Evolutionary conservation across 148 eudicot genomes (phyloP).

Genomic region (Fagopyrum esculentum): DNA sequence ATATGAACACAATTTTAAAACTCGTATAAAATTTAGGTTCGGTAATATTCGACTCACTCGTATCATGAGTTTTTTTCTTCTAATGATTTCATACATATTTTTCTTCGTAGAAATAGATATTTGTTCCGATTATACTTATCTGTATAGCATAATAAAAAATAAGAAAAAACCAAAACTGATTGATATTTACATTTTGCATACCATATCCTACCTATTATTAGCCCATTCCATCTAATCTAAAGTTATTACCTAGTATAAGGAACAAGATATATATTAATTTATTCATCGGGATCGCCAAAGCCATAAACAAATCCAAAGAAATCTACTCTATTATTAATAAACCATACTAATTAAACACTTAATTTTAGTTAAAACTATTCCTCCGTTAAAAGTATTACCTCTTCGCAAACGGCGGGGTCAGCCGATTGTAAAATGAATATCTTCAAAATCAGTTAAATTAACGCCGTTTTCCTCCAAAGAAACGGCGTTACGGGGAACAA

Average conservation of each 20-base stretch:
- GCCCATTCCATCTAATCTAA: neutral
- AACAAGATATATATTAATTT: neutral
- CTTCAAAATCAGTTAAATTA: neutral
- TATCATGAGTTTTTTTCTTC: no score
- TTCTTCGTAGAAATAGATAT: no score
- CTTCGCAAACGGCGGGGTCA: slow-evolving; percentile 7
- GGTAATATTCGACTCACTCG: no score
- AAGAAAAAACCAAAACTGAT: no score
- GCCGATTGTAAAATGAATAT: neutral
- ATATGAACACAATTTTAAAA: no score
- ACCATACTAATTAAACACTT: neutral
- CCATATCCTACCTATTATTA: neutral
- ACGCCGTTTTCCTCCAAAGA: neutral
- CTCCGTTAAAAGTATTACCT: neutral
- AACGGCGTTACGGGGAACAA: slow-evolving; percentile 11
- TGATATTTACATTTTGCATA: no score
- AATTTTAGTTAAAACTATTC: neutral
- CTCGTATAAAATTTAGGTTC: no score
- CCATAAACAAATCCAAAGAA: slow-evolving; percentile 6
- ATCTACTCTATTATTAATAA: neutral
- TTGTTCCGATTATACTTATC: no score
- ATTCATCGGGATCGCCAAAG: slow-evolving; percentile 17
- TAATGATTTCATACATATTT: no score
- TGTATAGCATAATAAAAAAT: no score
- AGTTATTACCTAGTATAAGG: slow-evolving; percentile 7